Evolutionary conservation across 106 monocot genomes (phyloP).

Genomic region (Dendrobium chrysotoxum): DNA sequence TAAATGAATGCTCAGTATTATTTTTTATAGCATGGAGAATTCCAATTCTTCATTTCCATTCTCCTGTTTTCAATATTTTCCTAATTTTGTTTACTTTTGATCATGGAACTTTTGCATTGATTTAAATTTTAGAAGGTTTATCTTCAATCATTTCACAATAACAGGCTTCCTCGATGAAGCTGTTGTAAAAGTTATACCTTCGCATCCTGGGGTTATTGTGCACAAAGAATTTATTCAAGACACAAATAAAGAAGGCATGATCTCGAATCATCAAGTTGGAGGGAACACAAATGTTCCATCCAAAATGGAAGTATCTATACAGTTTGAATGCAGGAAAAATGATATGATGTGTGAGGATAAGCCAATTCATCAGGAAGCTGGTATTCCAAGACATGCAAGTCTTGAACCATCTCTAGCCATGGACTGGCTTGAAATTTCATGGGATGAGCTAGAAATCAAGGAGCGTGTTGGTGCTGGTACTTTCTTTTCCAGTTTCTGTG

Average conservation of each 20-base stretch:
- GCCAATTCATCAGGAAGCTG: constrained; percentile 5
- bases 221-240: constrained; percentile 11
- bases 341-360: constrained; percentile 12
- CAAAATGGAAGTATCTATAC: constrained; percentile 15
- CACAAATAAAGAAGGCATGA: constrained; percentile 7
- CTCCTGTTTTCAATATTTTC: background rate
- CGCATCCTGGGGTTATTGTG: background rate
- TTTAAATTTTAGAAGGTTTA: background rate
- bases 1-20: background rate
- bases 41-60: background rate
- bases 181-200: constrained; percentile 9
- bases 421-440: constrained; percentile 81
- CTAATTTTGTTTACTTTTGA: background rate
- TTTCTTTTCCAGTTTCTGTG: background rate
- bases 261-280: background rate
- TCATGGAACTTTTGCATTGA: background rate
- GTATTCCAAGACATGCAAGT: constrained; percentile 31
- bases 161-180: background rate
- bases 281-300: constrained; percentile 14
- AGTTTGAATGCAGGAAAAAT: constrained; percentile 10
- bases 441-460: constrained; percentile 72
- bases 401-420: constrained; percentile 57
- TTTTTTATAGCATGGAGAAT: background rate
- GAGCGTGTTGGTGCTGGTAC: constrained; percentile 68
- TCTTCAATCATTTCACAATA: background rate